These are phyloP conservation scores for Calocybe indica DNA, from an alignment of 768 basidiomycete species.

Conservation along the genomic window DNA sequence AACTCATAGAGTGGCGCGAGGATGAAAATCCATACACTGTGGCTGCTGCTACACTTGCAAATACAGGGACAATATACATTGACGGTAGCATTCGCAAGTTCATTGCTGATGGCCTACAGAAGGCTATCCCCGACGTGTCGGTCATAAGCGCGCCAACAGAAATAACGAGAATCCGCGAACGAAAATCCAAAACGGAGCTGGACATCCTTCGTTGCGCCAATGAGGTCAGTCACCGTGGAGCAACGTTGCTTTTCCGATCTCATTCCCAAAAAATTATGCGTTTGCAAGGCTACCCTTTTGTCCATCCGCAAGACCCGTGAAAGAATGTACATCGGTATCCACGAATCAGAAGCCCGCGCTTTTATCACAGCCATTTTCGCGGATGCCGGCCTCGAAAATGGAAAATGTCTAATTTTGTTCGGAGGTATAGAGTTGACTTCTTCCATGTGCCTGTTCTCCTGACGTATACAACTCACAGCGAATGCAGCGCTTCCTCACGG, in stretches of 20 bases:
- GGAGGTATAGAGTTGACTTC: conserved; percentile 47
- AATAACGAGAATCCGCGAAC: conserved; percentile 61
- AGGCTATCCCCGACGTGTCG: conserved; percentile 26
- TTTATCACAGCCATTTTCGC: conserved; percentile 53
- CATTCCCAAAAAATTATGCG: neutral
- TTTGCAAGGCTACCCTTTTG: conserved; percentile 63
- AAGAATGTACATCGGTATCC: conserved; percentile 64
- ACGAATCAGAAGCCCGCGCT: conserved; percentile 60
- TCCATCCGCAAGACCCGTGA: conserved; percentile 63
- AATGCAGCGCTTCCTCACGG: conserved; percentile 88
- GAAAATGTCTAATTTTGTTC: conserved; percentile 66
- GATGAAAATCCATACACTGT: conserved; percentile 59
- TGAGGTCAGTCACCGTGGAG: conserved; percentile 43
- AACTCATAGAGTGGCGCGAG: conserved; percentile 60
- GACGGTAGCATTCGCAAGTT: conserved; percentile 60
- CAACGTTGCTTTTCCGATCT: neutral
- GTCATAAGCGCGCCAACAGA: conserved; percentile 47
- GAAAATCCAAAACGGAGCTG: conserved; percentile 68
- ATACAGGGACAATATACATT: conserved; percentile 42
- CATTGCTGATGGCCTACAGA: conserved; percentile 55
- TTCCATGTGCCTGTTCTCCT: conserved; percentile 4
- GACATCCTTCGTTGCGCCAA: conserved; percentile 72
- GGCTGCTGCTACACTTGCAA: conserved; percentile 24
- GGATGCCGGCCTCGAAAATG: conserved; percentile 51
- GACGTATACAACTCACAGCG: conserved; percentile 33